Conservation (phyloP, 192 early-diverging fungal genomes). For the Geranomyces michiganensis region DNA sequence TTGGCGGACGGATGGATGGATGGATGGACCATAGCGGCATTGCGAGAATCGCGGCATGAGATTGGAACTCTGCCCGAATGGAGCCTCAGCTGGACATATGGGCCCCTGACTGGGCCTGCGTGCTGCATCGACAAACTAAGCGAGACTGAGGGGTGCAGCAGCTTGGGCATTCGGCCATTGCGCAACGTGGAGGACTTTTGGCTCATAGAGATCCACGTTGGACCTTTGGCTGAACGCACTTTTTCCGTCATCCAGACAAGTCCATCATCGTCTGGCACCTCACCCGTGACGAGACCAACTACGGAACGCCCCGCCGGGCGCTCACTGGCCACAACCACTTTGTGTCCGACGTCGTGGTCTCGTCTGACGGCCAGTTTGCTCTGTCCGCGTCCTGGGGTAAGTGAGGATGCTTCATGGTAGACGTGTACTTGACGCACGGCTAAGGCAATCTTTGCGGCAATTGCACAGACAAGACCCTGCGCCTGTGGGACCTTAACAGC, state of each 20-base stretch:
- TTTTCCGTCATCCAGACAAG: conserved; percentile 73
- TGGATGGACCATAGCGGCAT: too few relatives aligned
- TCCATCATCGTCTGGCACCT: conserved; percentile 97
- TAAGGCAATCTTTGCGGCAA: neutral
- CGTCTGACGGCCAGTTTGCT: conserved; percentile 98
- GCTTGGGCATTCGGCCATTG: too few relatives aligned
- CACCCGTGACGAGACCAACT: conserved; percentile 84
- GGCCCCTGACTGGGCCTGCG: too few relatives aligned
- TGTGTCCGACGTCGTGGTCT: conserved; percentile 97
- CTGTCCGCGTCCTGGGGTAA: conserved; percentile 93
- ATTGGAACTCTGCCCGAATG: neutral
- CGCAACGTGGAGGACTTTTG: too few relatives aligned
- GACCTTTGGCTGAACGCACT: too few relatives aligned
- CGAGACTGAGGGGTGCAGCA: too few relatives aligned
- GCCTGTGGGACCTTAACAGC: conserved; percentile 97
- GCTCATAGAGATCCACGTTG: too few relatives aligned
- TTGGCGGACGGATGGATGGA: conserved; percentile 29
- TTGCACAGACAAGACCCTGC: conserved; percentile 95
- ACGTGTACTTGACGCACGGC: neutral
- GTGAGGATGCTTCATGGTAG: conserved; percentile 10
- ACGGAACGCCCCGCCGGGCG: conserved; percentile 86
- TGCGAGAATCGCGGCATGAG: conserved; percentile 1
- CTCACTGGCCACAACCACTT: conserved; percentile 99
- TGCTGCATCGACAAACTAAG: too few relatives aligned
- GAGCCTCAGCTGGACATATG: too few relatives aligned